Conservation (phyloP, 1,284 basidiomycete genomes). For the Pulveroboletus ridleyi region DNA sequence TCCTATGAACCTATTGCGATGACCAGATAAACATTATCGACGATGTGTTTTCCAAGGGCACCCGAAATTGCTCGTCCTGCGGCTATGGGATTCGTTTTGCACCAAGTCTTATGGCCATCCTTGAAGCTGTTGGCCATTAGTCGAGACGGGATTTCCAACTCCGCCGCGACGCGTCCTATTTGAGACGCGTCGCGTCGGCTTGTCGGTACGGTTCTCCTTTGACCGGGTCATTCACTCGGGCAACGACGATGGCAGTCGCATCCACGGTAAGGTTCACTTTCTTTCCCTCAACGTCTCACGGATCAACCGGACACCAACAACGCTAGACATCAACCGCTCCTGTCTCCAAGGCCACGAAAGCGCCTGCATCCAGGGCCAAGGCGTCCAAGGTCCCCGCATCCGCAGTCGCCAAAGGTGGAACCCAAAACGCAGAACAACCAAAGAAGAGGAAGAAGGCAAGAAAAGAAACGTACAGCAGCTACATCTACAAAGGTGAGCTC, state of each 20-base stretch:
- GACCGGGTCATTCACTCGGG: background rate
- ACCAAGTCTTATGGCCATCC: too few species aligned
- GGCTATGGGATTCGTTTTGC: too few species aligned
- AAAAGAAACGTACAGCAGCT: conserved; percentile 41
- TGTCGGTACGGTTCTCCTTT: too few species aligned
- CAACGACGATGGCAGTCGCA: conserved; percentile 14
- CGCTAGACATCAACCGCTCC: conserved; percentile 16
- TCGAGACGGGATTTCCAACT: conserved; percentile 24
- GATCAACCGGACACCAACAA: background rate
- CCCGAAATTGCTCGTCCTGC: too few species aligned
- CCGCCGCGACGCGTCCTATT: conserved; percentile 30
- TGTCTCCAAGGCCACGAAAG: conserved; percentile 33
- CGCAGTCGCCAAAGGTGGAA: background rate
- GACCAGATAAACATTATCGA: too few species aligned
- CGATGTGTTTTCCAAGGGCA: too few species aligned
- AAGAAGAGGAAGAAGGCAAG: conserved; percentile 40
- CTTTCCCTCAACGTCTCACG: background rate
- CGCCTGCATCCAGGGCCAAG: conserved; percentile 16
- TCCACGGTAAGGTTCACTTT: conserved; percentile 11
- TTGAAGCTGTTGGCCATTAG: too few species aligned
- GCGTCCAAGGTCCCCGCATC: too few species aligned
- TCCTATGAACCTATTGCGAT: too few species aligned
- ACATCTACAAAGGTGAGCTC: conserved; percentile 41
- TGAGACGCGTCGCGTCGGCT: conserved; percentile 25
- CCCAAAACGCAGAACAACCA: conserved; percentile 29